Conservation (phyloP, 2,329 filamentous ascomycete genomes). For the Colletotrichum sp. region DNA sequence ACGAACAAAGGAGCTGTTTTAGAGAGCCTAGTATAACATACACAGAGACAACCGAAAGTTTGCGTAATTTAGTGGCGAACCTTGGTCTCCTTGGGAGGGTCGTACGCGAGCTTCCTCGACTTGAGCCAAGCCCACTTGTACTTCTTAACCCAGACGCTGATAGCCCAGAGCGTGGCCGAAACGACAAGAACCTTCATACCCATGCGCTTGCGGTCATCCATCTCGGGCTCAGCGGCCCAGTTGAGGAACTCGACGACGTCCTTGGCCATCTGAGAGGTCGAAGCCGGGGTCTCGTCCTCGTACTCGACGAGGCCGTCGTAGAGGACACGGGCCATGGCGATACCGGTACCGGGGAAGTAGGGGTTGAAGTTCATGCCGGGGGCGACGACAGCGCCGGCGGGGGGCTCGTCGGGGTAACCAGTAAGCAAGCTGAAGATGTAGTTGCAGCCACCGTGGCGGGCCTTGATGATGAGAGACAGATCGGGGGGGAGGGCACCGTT, state of each 20-base stretch:
- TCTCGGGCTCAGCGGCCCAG: conserved; percentile 98
- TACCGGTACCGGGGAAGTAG: conserved; percentile 98
- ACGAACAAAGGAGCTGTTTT: conserved; percentile 48
- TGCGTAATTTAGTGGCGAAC: conserved; percentile 50
- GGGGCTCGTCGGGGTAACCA: conserved; percentile 95
- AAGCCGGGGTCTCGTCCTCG: conserved; percentile 92
- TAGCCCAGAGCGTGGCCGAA: conserved; percentile 76
- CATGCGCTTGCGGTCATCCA: conserved; percentile 99
- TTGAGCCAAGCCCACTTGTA: conserved; percentile 99
- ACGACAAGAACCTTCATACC: conserved; percentile 94
- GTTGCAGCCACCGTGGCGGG: conserved; percentile 94
- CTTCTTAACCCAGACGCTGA: conserved; percentile 98
- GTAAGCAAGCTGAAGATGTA: conserved; percentile 98
- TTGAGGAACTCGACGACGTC: conserved; percentile 98
- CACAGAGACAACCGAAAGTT: conserved; percentile 25
- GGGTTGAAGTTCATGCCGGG: conserved; percentile 99
- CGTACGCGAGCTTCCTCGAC: conserved; percentile 91
- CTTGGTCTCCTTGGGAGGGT: conserved; percentile 67
- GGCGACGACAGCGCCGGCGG: conserved; percentile 84
- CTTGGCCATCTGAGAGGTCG: conserved; percentile 99
- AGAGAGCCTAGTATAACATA: conserved; percentile 36
- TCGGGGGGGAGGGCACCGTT: conserved; percentile 97
- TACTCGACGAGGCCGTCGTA: conserved; percentile 98
- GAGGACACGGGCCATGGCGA: conserved; percentile 97
- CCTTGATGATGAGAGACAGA: conserved; percentile 98